Percentiles rank a stretch among this genome's conserved stretches.
Evolutionary conservation across 768 basidiomycete genomes (phyloP).

Genomic region (Podaxis sp.): DNA sequence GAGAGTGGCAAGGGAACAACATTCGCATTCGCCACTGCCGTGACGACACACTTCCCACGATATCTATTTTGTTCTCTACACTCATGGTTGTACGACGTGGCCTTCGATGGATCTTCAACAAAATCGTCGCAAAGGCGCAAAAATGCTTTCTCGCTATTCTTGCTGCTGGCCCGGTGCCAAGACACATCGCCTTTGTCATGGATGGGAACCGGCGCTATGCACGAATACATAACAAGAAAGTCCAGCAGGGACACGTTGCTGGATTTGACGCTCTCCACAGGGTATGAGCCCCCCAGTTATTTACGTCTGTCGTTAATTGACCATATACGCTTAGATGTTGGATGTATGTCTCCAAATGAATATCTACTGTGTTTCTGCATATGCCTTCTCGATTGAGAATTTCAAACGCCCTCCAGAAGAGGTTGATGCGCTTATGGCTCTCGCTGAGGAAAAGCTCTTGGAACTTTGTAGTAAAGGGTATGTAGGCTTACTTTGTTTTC

Average conservation of each 20-base stretch:
- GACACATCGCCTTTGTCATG: constrained; percentile 94
- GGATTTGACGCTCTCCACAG: constrained; percentile 78
- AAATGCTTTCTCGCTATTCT: constrained; percentile 62
- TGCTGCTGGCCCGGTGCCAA: constrained; percentile 78
- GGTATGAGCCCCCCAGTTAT: constrained; percentile 41
- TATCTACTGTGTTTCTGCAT: constrained; percentile 84
- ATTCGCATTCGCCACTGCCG: not conserved
- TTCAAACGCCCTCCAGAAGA: constrained; percentile 86
- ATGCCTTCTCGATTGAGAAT: constrained; percentile 98
- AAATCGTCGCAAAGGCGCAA: constrained; percentile 29
- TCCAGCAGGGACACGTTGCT: constrained; percentile 75
- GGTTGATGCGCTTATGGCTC: constrained; percentile 81
- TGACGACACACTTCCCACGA: constrained; percentile 6
- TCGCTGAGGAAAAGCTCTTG: constrained; percentile 72
- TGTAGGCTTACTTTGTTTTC: constrained; percentile 19
- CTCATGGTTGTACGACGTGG: constrained; percentile 23
- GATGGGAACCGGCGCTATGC: constrained; percentile 96
- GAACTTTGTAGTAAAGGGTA: constrained; percentile 84
- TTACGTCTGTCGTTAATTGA: not conserved
- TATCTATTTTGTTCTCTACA: not conserved
- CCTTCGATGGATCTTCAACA: constrained; percentile 24
- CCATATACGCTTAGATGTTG: constrained; percentile 50
- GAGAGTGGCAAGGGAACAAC: not conserved
- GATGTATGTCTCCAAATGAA: constrained; percentile 81
- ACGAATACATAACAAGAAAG: constrained; percentile 55